A percentile compares a stretch with the other conserved stretches of the same genome.
phyloP scores from a whole-genome alignment of 768 basidiomycete species.

The Amanita polypyramis region DNA sequence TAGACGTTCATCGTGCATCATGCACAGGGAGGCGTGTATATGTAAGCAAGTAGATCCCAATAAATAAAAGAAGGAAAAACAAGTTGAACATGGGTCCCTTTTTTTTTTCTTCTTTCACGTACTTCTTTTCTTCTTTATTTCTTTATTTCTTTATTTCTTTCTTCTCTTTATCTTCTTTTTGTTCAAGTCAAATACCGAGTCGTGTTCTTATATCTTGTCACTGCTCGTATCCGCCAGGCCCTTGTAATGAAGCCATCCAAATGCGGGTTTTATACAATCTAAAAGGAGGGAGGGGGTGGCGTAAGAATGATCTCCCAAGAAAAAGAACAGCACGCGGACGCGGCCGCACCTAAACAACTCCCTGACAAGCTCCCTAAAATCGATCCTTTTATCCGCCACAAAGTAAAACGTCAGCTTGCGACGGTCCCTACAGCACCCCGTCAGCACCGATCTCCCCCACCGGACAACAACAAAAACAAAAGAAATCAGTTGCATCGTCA shows the following conservation, averaged over 20 bases:
- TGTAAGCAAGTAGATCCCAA: not conserved
- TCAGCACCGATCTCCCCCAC: not conserved
- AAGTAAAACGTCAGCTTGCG: slow-evolving; percentile 99
- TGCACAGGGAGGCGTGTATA: not conserved
- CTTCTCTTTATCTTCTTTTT: too few relatives aligned
- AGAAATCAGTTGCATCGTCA: not conserved
- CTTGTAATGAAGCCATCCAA: slow-evolving; percentile 86
- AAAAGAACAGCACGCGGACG: slow-evolving; percentile 12
- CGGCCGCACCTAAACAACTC: slow-evolving; percentile 72
- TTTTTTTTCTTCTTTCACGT: not conserved
- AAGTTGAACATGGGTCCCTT: not conserved
- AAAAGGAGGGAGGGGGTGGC: not conserved
- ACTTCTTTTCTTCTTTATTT: too few relatives aligned
- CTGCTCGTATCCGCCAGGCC: slow-evolving; percentile 30
- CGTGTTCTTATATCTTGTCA: slow-evolving; percentile 7
- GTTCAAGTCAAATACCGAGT: too few relatives aligned
- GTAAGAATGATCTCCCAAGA: slow-evolving; percentile 1
- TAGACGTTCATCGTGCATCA: too few relatives aligned
- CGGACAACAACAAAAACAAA: not conserved
- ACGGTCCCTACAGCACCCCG: slow-evolving; percentile 60
- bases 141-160: too few relatives aligned
- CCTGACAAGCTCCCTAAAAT: slow-evolving; percentile 92
- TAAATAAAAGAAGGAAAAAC: not conserved
- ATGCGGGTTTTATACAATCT: slow-evolving; percentile 91
- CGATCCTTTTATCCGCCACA: slow-evolving; percentile 89